phyloP scores from a whole-genome alignment of 805 yeast genomes.

The Candida anglica region DNA sequence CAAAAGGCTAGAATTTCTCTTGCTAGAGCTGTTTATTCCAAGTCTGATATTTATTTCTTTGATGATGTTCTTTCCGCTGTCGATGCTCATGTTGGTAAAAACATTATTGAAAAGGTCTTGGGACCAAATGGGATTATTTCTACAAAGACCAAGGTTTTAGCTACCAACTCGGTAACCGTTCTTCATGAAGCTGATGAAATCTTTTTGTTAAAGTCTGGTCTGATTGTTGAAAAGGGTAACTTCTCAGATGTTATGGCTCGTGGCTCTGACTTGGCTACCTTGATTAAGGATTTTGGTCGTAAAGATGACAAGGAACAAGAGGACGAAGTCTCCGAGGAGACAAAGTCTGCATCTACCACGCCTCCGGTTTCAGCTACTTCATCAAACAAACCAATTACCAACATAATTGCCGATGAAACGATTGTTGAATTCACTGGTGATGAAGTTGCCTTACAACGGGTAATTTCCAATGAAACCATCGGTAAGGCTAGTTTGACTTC shows the following conservation, averaged over 20 bases:
- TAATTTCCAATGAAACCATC: conserved; percentile 12
- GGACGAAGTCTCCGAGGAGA: conserved; percentile 11
- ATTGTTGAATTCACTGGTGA: conserved; percentile 11
- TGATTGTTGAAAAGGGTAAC: conserved; percentile 39
- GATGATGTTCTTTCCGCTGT: conserved; percentile 43
- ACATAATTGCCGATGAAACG: conserved; percentile 7
- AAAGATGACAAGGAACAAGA: conserved; percentile 11
- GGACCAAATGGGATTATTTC: conserved; percentile 28
- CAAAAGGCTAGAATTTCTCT: conserved; percentile 39
- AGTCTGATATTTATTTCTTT: conserved; percentile 35
- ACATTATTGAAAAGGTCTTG: conserved; percentile 27
- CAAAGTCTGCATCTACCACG: conserved; percentile 4
- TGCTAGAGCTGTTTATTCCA: conserved; percentile 39
- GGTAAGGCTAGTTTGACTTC: conserved; percentile 29
- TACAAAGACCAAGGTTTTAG: conserved; percentile 31
- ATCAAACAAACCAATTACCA: conserved; percentile 9
- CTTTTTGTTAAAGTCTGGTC: conserved; percentile 23
- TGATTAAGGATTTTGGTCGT: conserved; percentile 28
- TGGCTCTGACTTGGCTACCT: conserved; percentile 28
- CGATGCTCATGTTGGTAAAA: conserved; percentile 40
- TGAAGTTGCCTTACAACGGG: conserved; percentile 13
- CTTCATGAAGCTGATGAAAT: conserved; percentile 32
- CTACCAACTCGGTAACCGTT: conserved; percentile 36
- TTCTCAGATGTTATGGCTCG: conserved; percentile 44
- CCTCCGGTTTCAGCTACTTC: conserved; percentile 20